Base-by-base conservation (phyloP, 2,329 filamentous ascomycete species). In the Fusarium mangiferae region DNA sequence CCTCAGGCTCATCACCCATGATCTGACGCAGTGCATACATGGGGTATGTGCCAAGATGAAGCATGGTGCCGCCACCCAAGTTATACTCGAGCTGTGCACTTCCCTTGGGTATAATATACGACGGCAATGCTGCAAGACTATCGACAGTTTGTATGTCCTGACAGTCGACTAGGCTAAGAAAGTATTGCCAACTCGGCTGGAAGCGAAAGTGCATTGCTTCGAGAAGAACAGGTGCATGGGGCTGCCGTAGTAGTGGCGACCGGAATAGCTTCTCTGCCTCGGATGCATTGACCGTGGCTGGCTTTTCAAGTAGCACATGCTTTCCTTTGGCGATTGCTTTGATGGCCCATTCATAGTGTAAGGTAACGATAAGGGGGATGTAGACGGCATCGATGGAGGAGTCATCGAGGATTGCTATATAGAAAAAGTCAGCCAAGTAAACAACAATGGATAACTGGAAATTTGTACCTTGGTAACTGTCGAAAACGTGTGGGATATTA, bases 141-240 rank as follows among this genome's bases (percentile, higher is more conserved):
- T 14, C 5, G 7, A 26, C 26, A 12, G 6, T 13, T 7, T 30
- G 36, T 6, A 65, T 45, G 3, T 35, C 51, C 3, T 14, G 17
- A 7, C 14, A 14, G 12, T 62, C 62, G 2, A 62, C 5, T 0
- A 33, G 4, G 8, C 17, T 33, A 12, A 64, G 38, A 8, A 44
- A 64, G 6, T 62, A 38, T 30, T 39, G 62, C 45, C 62, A 64
- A 3, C 30, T 22, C 1, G 56, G 56, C 17, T 64, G 62, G 45
- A 64, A 65, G 33, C 38, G 38, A 7, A 62, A 62, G 14, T 64
- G 62, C 24, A 64, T 44, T 36, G 28, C 55, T 33, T 62, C 44
- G 7, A 64, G 38, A 12, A 51, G 26, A 4, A 51, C 24, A 2
- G 62, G 45, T 4, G 56, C 24, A 14, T 62, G 15, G 6, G 45